Base-by-base conservation (phyloP, 2,329 filamentous ascomycete species). In the Catunica adiposa region DNA sequence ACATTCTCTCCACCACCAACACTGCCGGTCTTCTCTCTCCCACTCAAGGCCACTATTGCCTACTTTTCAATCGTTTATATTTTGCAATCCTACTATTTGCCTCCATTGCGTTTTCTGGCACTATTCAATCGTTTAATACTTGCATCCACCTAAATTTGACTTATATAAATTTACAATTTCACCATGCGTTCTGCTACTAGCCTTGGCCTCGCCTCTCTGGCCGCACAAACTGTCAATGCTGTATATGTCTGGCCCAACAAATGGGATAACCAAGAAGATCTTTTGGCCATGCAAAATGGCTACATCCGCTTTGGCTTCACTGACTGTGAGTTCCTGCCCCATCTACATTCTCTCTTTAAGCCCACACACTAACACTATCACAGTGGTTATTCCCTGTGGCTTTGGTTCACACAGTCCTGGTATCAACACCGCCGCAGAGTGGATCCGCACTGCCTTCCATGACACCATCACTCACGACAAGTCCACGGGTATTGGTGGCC, bases 381-480 rank as follows among this genome's bases (percentile, higher is more conserved):
- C 31, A 59, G 59, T 56, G 44, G 57, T 59, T 14, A 51, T 54
- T 14, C 59, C 62, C 1, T 63, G 62, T 61, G 56, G 58, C 6
- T 60, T 60, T 7, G 60, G 62, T 15, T 54, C 58, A 31, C 62
- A 61, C 48, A 55, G 56, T 20, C 55, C 56, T 7, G 63, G 64
- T 23, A 61, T 61, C 26, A 62, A 63, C 15, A 63, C 62, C 54
- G 59, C 64, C 2, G 65, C 63, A 3, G 65, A 66, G 60, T 66
- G 64, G 65, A 60, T 66, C 38, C 62, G 65, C 3, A 66, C 64
- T 3, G 64, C 62, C 3, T 66, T 64, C 58, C 65, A 66, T 53
- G 65, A 66, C 56, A 62, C 63, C 25, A 61, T 61, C 25, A 66
- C 64, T 5, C 60, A 63, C 11, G 61, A 66, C 57, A 62, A 60